Conservation (phyloP, 345 rosid species). For the Isatis tinctoria region DNA sequence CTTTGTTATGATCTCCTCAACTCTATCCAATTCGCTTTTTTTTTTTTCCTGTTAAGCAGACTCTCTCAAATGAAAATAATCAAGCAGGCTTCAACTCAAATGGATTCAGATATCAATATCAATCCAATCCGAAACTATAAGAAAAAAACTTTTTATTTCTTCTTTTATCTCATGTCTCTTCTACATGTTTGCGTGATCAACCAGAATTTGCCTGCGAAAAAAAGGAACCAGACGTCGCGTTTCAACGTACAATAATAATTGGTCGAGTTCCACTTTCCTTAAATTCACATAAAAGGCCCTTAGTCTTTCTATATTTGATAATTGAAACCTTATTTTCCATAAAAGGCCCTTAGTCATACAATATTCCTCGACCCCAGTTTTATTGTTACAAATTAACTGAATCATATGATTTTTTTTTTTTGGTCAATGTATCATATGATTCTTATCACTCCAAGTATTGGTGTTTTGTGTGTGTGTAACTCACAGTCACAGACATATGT, state of each 20-base stretch:
- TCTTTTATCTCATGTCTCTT: background rate
- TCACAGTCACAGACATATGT: too few relatives aligned
- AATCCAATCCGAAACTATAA: background rate
- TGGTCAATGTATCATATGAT: too few relatives aligned
- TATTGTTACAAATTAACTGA: too few relatives aligned
- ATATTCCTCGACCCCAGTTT: too few relatives aligned
- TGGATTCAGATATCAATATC: background rate
- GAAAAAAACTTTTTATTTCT: too few relatives aligned
- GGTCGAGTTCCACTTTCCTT: background rate
- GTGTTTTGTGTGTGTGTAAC: too few relatives aligned
- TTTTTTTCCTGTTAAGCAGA: background rate
- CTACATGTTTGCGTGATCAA: background rate
- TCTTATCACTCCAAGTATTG: too few relatives aligned
- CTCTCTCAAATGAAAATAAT: background rate
- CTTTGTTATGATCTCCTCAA: constrained; percentile 16
- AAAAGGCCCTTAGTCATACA: background rate
- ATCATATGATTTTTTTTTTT: too few relatives aligned
- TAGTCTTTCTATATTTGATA: background rate
- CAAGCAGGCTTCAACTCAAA: background rate
- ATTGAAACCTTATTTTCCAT: background rate
- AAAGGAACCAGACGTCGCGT: background rate
- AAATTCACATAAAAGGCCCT: background rate
- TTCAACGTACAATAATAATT: background rate
- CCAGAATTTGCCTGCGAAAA: background rate
- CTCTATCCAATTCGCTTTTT: background rate